These are phyloP conservation scores for Lachnellula cervina DNA, from an alignment of 2,329 filamentous ascomycete species.

Conservation along the genomic window DNA sequence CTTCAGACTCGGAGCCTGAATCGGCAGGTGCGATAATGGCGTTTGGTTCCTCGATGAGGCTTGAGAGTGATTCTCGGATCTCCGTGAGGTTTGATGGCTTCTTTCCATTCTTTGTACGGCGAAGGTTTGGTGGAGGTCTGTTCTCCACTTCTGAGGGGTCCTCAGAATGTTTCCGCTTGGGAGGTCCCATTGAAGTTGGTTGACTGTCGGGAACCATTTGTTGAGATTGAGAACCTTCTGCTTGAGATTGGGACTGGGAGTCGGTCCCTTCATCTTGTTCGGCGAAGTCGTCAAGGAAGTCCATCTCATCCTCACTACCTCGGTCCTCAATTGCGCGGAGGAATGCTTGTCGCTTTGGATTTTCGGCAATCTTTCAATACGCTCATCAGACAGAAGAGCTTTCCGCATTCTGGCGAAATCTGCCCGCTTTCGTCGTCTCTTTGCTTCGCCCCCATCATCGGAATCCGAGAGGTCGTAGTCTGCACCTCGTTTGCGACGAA, in stretches of 20 bases:
- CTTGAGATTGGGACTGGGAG: constrained; percentile 33
- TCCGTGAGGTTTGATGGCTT: constrained; percentile 74
- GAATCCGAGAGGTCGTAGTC: constrained; percentile 86
- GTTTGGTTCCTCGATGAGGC: constrained; percentile 69
- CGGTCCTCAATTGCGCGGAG: constrained; percentile 83
- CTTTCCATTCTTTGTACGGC: constrained; percentile 55
- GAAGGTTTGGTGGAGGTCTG: constrained; percentile 54
- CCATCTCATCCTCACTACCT: constrained; percentile 69
- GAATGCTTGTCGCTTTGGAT: constrained; percentile 86
- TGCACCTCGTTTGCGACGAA: constrained; percentile 76
- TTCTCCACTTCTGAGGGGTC: constrained; percentile 39
- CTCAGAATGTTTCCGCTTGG: constrained; percentile 38
- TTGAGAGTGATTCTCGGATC: constrained; percentile 77
- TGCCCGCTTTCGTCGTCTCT: constrained; percentile 73
- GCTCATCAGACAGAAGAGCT: constrained; percentile 81
- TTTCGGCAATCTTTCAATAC: constrained; percentile 83
- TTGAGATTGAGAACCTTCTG: constrained; percentile 30
- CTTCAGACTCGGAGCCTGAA: constrained; percentile 50
- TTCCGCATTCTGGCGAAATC: constrained; percentile 92
- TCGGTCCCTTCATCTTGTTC: constrained; percentile 37
- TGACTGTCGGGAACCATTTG: constrained; percentile 47
- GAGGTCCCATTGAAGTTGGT: constrained; percentile 32
- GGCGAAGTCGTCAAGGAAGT: constrained; percentile 59
- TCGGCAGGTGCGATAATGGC: constrained; percentile 40
- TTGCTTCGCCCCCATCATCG: constrained; percentile 77